Evolutionary conservation across 768 basidiomycete species (phyloP).

Genomic region (Boletus sp.): DNA sequence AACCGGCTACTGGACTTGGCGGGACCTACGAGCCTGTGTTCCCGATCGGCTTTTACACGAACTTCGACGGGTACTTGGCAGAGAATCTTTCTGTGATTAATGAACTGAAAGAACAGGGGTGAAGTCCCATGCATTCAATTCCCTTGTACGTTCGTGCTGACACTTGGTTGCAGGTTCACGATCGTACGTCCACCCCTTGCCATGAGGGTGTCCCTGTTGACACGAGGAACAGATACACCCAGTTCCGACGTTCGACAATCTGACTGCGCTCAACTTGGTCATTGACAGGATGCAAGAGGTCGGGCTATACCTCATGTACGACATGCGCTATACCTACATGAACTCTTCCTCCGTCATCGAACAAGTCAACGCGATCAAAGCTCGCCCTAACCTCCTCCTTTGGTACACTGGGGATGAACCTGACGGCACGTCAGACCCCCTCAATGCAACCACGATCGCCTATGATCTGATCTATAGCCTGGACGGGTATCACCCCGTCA

Average conservation of each 20-base stretch:
- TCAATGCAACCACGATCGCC: conserved; percentile 48
- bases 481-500: conserved; percentile 66
- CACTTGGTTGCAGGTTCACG: conserved; percentile 5
- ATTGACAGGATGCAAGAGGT: conserved; percentile 71
- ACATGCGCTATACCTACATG: conserved; percentile 74
- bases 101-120: conserved; percentile 33
- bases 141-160: neutral
- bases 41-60: conserved; percentile 45
- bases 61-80: conserved; percentile 33
- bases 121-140: neutral
- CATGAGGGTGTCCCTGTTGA: neutral
- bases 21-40: conserved; percentile 50
- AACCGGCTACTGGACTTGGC: conserved; percentile 47
- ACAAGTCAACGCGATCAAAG: conserved; percentile 67
- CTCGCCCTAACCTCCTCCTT: conserved; percentile 61
- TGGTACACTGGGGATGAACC: conserved; percentile 79
- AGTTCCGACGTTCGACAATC: conserved; percentile 60
- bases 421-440: conserved; percentile 65
- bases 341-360: conserved; percentile 58
- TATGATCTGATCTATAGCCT: conserved; percentile 57
- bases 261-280: conserved; percentile 54
- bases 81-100: conserved; percentile 25
- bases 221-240: conserved; percentile 53
- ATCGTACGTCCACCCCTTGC: conserved; percentile 30
- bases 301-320: conserved; percentile 74